Evolutionary conservation across 306 rosid genomes (phyloP).

Genomic region (Castanea crenata): DNA sequence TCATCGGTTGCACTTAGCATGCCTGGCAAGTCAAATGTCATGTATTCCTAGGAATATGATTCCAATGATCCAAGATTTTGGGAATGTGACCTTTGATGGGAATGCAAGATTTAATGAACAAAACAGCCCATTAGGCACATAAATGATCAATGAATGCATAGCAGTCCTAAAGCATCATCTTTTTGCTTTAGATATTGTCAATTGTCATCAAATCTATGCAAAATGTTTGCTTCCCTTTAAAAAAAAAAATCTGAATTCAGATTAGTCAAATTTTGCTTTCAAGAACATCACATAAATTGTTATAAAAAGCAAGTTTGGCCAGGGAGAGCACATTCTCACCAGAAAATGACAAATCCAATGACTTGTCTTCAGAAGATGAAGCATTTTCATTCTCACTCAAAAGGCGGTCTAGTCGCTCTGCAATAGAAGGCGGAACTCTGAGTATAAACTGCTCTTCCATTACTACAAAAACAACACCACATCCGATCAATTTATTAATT

Average conservation of each 20-base stretch:
- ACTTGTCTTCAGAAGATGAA: conserved; percentile 46
- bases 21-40: no score
- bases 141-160: background rate
- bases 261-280: background rate
- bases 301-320: background rate
- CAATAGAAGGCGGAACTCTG: conserved; percentile 56
- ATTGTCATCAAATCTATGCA: no score
- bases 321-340: conserved; percentile 22
- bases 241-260: background rate
- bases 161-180: background rate
- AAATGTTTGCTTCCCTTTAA: no score
- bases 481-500: background rate
- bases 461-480: conserved; percentile 4
- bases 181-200: no score
- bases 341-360: conserved; percentile 45
- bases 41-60: no score
- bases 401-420: conserved; percentile 51
- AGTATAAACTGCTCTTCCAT: conserved; percentile 67
- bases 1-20: no score
- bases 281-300: background rate
- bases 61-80: no score
- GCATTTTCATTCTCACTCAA: conserved; percentile 39
- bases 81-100: no score
- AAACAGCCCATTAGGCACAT: background rate
- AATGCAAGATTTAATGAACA: no score